phyloP scores from a whole-genome alignment of 2,329 filamentous ascomycete genomes.

The Aspergillus unguis region DNA sequence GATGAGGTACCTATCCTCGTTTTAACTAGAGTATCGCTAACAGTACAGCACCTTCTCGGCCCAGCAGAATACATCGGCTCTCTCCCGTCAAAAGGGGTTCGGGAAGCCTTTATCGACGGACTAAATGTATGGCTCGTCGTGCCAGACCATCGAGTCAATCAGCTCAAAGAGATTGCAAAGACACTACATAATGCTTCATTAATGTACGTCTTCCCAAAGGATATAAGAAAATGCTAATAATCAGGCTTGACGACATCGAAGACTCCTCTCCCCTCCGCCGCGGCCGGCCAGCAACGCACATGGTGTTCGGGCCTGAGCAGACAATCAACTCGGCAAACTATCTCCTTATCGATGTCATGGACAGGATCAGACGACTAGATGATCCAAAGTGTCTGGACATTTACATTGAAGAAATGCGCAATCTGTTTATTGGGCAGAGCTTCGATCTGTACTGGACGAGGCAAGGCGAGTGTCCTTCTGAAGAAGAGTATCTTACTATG shows the following conservation, averaged over 20 bases:
- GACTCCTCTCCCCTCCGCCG: constrained; percentile 73
- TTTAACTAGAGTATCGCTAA: neutral
- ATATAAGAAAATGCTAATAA: neutral
- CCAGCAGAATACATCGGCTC: constrained; percentile 20
- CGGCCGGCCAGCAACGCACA: constrained; percentile 77
- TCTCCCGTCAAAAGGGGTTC: constrained; percentile 37
- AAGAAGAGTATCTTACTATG: constrained; percentile 89
- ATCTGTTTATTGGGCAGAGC: constrained; percentile 81
- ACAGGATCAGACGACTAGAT: constrained; percentile 67
- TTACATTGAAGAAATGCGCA: constrained; percentile 77
- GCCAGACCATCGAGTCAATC: constrained; percentile 28
- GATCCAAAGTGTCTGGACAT: constrained; percentile 66
- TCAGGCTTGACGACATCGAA: constrained; percentile 63
- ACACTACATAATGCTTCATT: constrained; percentile 42
- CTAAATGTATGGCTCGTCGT: constrained; percentile 40
- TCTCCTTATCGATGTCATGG: constrained; percentile 76
- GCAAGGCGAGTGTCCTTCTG: neutral
- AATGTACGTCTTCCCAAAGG: constrained; percentile 22
- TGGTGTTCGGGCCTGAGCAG: constrained; percentile 79
- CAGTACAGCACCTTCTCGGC: constrained; percentile 1
- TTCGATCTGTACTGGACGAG: constrained; percentile 76
- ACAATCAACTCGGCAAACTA: constrained; percentile 92
- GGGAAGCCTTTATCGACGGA: constrained; percentile 36
- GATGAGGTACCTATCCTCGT: neutral
- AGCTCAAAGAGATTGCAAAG: constrained; percentile 34